phyloP scores from a whole-genome alignment of 2,329 filamentous ascomycete genomes.

The Trichoderma gracile region DNA sequence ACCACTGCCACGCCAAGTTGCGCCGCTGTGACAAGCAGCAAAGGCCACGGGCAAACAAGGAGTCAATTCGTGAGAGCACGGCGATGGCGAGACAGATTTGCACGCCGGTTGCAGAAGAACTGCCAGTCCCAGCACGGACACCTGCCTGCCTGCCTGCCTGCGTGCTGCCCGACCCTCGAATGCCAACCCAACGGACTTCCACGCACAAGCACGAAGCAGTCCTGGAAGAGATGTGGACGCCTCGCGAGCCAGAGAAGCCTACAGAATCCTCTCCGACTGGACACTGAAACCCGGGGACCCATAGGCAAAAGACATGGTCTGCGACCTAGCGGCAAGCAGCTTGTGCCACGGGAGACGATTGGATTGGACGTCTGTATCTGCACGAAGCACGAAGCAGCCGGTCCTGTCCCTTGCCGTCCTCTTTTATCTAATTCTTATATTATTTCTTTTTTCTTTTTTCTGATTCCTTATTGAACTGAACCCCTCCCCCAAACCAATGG shows the following conservation, averaged over 20 bases:
- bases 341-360: slow-evolving; percentile 22
- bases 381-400: neutral
- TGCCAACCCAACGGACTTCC: slow-evolving; percentile 21
- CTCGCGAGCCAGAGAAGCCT: slow-evolving; percentile 21
- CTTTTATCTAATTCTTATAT: neutral
- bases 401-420: neutral
- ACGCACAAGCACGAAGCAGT: neutral
- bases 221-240: slow-evolving; percentile 18
- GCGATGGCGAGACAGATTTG: slow-evolving; percentile 2
- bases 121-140: slow-evolving; percentile 4
- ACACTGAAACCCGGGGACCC: slow-evolving; percentile 22
- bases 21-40: neutral
- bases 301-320: slow-evolving; percentile 8
- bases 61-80: neutral
- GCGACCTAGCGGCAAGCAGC: slow-evolving; percentile 25
- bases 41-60: neutral
- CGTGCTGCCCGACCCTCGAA: slow-evolving; percentile 27
- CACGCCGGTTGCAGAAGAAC: slow-evolving; percentile 8
- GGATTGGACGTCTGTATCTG: slow-evolving; percentile 14
- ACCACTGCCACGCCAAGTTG: no score
- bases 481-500: neutral
- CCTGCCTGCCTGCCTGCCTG: neutral
- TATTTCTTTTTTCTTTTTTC: neutral
- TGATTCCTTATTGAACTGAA: neutral
- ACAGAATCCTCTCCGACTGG: slow-evolving; percentile 10